Percentiles rank a stretch among this genome's conserved stretches.
These are phyloP conservation scores for Melampsora abietis-canadensis DNA, from an alignment of 1,284 basidiomycete species.

Conservation along the genomic window DNA sequence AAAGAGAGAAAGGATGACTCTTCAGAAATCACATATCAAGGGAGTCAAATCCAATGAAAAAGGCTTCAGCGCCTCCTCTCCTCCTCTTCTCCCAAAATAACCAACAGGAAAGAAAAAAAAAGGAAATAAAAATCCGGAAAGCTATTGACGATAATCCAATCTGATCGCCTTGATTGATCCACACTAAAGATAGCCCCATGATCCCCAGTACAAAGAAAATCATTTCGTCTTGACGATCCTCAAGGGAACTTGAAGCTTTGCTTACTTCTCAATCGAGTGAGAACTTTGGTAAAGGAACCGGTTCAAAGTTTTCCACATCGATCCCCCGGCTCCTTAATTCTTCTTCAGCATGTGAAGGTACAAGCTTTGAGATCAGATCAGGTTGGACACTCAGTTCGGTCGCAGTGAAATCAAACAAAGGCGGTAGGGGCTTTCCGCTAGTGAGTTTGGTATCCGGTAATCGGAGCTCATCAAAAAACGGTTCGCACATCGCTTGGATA, in stretches of 20 bases:
- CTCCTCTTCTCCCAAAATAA: too few relatives aligned
- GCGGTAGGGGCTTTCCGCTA: slow-evolving; percentile 91
- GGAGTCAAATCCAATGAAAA: too few relatives aligned
- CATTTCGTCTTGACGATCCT: too few relatives aligned
- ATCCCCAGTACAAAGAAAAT: too few relatives aligned
- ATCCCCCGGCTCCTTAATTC: slow-evolving; percentile 82
- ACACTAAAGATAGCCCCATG: too few relatives aligned
- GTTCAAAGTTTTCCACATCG: slow-evolving; percentile 74
- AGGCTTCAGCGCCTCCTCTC: too few relatives aligned
- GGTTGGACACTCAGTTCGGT: slow-evolving; percentile 91
- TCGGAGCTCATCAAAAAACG: slow-evolving; percentile 95
- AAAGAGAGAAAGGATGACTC: too few relatives aligned
- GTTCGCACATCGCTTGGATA: slow-evolving; percentile 75
- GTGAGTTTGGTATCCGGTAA: slow-evolving; percentile 87
- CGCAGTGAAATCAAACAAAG: slow-evolving; percentile 87
- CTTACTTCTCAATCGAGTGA: slow-evolving; percentile 15
- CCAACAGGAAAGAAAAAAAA: too few relatives aligned
- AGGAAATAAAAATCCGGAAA: too few relatives aligned
- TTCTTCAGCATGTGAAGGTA: slow-evolving; percentile 81
- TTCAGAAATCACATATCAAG: too few relatives aligned
- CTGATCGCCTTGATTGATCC: too few relatives aligned
- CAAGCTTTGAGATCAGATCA: slow-evolving; percentile 83
- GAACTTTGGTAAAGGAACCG: slow-evolving; percentile 25
- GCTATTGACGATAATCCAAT: too few relatives aligned
- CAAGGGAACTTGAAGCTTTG: background rate